These are phyloP conservation scores for Bocquillonia castaneifolia DNA, from an alignment of 441 rosid genomes.

Conservation along the genomic window DNA sequence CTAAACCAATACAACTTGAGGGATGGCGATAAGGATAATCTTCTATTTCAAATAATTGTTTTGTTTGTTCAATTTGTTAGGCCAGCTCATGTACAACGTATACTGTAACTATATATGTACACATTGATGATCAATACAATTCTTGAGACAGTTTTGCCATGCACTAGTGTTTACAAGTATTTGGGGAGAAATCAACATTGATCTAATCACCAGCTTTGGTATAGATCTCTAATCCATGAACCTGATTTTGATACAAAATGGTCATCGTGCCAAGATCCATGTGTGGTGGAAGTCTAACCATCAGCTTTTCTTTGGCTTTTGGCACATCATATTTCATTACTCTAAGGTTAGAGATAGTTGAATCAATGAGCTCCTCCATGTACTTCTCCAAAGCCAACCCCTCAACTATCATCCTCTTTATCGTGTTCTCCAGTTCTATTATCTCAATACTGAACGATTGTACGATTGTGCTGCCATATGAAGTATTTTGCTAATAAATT, in stretches of 20 bases:
- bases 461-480: conserved; percentile 37
- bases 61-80: too few species aligned
- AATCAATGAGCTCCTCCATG: conserved; percentile 56
- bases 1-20: too few species aligned
- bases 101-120: too few species aligned
- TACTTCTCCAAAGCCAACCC: conserved; percentile 49
- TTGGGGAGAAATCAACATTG: conserved; percentile 39
- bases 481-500: background rate
- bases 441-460: conserved; percentile 36
- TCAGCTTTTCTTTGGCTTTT: conserved; percentile 37
- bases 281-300: conserved; percentile 44
- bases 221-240: conserved; percentile 50
- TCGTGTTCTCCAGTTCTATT: conserved; percentile 41
- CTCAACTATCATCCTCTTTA: conserved; percentile 61
- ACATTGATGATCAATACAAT: too few species aligned
- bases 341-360: conserved; percentile 43
- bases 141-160: too few species aligned
- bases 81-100: too few species aligned
- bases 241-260: conserved; percentile 59
- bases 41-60: too few species aligned
- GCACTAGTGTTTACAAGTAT: too few species aligned
- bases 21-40: too few species aligned
- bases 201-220: conserved; percentile 52
- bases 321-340: conserved; percentile 55
- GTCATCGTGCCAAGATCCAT: conserved; percentile 57